phyloP scores from a whole-genome alignment of 257 asterid genomes.

The Jacaranda mimosifolia region DNA sequence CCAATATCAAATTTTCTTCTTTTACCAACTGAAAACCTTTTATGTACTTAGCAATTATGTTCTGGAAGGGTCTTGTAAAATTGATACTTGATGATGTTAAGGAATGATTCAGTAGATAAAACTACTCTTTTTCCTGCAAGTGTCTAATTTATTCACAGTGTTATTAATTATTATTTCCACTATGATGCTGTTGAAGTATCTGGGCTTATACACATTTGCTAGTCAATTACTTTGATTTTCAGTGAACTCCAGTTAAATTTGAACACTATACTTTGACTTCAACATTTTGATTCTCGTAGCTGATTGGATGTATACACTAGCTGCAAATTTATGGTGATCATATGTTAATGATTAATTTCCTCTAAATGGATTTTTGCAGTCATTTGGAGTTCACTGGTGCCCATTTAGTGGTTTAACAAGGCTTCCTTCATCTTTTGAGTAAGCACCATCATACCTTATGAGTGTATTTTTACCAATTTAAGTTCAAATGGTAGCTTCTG shows the following conservation, averaged over 20 bases:
- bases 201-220: slow-evolving; percentile 1
- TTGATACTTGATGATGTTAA: slow-evolving; percentile 18
- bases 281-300: not conserved
- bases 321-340: not conserved
- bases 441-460: slow-evolving; percentile 44
- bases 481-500: not conserved
- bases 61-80: slow-evolving; percentile 13
- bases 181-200: not conserved
- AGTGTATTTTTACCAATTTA: slow-evolving; percentile 14
- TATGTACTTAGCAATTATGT: not conserved
- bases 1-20: not conserved
- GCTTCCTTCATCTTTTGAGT: slow-evolving; percentile 78
- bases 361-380: slow-evolving; percentile 57
- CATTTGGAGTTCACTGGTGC: slow-evolving; percentile 92
- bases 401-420: slow-evolving; percentile 76
- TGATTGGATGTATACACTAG: not conserved
- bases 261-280: not conserved
- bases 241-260: not conserved
- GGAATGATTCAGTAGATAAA: not conserved
- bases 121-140: slow-evolving; percentile 13
- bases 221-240: not conserved
- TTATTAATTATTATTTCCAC: not conserved
- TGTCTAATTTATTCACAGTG: not conserved
- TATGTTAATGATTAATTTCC: slow-evolving; percentile 25
- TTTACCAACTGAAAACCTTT: not conserved